phyloP scores from a whole-genome alignment of 352 stramenopile genomes.

The Phytophthora meadii region DNA sequence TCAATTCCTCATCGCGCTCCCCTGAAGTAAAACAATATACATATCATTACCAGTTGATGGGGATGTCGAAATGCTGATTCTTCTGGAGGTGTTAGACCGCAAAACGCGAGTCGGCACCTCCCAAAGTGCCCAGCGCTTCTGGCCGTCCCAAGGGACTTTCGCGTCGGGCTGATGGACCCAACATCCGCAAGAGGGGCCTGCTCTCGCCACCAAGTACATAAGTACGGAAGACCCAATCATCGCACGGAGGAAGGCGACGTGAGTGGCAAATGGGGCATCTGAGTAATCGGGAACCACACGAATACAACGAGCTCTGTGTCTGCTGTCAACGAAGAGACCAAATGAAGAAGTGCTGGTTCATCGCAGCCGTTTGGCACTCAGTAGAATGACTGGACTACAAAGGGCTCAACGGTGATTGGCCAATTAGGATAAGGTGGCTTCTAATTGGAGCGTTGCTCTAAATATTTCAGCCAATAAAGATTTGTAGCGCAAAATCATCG shows the following conservation, averaged over 20 bases:
- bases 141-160: conserved; percentile 67
- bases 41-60: conserved; percentile 5
- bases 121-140: conserved; percentile 85
- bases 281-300: conserved; percentile 11
- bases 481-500: no score
- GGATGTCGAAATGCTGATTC: conserved; percentile 88
- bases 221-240: conserved; percentile 71
- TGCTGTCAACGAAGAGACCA: conserved; percentile 3
- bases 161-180: conserved; percentile 82
- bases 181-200: conserved; percentile 73
- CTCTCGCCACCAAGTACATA: conserved; percentile 55
- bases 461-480: no score
- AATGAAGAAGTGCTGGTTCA: conserved; percentile 8
- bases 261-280: conserved; percentile 72
- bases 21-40: background rate
- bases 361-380: background rate
- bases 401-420: conserved; percentile 11
- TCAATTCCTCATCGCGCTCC: conserved; percentile 52
- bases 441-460: no score
- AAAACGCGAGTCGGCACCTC: conserved; percentile 60
- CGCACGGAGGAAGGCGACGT: conserved; percentile 58
- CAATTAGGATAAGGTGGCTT: background rate
- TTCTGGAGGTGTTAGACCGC: conserved; percentile 59
- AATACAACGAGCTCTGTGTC: background rate
- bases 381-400: conserved; percentile 21